Conservation (phyloP, 345 rosid species). For the Rhodomyrtus tomentosa region DNA sequence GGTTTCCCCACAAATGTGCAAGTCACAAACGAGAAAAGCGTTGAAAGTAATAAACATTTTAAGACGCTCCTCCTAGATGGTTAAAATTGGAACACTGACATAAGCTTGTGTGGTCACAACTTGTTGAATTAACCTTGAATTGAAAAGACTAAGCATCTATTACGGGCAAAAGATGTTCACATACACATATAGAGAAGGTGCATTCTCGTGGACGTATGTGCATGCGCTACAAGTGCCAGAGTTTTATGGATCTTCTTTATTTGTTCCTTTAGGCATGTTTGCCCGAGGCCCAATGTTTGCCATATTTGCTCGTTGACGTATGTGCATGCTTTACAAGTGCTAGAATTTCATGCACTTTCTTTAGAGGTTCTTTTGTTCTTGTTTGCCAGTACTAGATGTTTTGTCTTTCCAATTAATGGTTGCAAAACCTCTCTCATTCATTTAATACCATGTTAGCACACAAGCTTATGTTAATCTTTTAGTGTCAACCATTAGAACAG, state of each 20-base stretch:
- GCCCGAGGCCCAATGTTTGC: background rate
- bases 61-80: background rate
- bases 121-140: background rate
- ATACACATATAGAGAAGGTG: background rate
- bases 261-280: background rate
- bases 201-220: background rate
- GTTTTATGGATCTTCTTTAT: background rate
- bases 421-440: background rate
- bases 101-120: background rate
- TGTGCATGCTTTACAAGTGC: background rate
- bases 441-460: background rate
- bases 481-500: background rate
- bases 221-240: background rate
- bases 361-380: background rate
- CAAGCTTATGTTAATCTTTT: background rate
- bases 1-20: background rate
- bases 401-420: background rate
- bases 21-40: background rate
- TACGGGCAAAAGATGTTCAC: background rate
- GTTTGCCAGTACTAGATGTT: background rate
- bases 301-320: background rate
- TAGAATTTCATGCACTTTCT: background rate
- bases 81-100: background rate
- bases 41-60: background rate
- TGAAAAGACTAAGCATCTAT: background rate